Evolutionary conservation across 2,329 filamentous ascomycete species (phyloP).

Genomic region (Leptographium wingfieldii): DNA sequence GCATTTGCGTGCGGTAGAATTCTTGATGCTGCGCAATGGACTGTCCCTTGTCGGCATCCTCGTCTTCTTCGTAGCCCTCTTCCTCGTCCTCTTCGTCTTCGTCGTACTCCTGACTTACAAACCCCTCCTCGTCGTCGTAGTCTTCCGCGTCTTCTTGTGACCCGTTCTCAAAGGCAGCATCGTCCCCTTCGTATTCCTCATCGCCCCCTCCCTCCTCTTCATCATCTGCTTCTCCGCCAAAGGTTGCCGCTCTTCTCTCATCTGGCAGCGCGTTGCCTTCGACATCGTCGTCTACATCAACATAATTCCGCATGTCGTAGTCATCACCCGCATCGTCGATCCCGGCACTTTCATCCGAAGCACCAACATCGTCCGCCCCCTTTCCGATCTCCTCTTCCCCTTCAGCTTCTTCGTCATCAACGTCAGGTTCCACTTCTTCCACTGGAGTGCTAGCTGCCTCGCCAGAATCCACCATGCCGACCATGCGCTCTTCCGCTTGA

Average conservation of each 20-base stretch:
- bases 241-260: slow-evolving; percentile 5
- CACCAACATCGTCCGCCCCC: slow-evolving; percentile 13
- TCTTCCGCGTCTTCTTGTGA: slow-evolving; percentile 2
- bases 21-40: background rate
- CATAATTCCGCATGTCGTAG: slow-evolving; percentile 20
- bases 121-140: background rate
- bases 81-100: background rate
- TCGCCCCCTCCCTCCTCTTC: slow-evolving; percentile 15
- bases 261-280: slow-evolving; percentile 5
- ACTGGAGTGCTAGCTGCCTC: slow-evolving; percentile 17
- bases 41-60: background rate
- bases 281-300: slow-evolving; percentile 18
- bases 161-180: slow-evolving; percentile 7
- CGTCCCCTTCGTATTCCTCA: slow-evolving; percentile 18
- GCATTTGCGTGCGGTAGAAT: background rate
- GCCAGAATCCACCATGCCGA: slow-evolving; percentile 13
- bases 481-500: slow-evolving; percentile 18
- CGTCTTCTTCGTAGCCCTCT: background rate
- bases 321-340: slow-evolving; percentile 15
- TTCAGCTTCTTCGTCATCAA: slow-evolving; percentile 11
- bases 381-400: slow-evolving; percentile 13
- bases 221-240: slow-evolving; percentile 10
- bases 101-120: background rate
- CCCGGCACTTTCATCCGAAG: slow-evolving; percentile 2
- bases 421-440: slow-evolving; percentile 14